A percentile compares a stretch with the other conserved stretches of the same genome.
Evolutionary conservation across 306 rosid species (phyloP).

Genomic region (Vachellia pachyceras): DNA sequence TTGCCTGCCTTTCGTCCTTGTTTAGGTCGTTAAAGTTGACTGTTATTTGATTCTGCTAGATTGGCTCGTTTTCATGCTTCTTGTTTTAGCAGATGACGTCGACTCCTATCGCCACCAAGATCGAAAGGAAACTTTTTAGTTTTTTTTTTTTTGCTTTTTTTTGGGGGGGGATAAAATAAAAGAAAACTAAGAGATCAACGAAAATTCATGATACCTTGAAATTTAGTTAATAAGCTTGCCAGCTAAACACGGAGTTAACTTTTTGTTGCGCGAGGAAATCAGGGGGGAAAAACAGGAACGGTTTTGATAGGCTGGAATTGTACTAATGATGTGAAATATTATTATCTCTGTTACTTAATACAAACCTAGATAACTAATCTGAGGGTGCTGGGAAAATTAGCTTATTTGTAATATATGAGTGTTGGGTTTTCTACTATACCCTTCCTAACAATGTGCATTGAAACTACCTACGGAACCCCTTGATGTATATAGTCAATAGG

Average conservation of each 20-base stretch:
- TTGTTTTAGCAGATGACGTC: background rate
- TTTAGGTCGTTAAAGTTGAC: background rate
- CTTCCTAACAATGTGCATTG: no score
- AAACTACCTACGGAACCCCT: no score
- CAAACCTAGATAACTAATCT: no score
- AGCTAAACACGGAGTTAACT: background rate
- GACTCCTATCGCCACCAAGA: background rate
- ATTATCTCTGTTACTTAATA: no score
- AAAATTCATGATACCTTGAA: background rate
- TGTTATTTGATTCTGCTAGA: background rate
- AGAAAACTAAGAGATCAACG: background rate
- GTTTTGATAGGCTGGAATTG: background rate
- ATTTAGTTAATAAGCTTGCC: background rate
- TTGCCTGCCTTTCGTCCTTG: background rate
- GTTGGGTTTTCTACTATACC: no score
- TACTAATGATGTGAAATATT: background rate
- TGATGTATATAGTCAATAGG: no score
- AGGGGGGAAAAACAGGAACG: background rate
- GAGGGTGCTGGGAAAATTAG: no score
- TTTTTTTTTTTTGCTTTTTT: no score
- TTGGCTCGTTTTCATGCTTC: background rate
- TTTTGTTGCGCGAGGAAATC: background rate
- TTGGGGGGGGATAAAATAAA: no score
- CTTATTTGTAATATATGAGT: no score
- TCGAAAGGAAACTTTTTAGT: background rate